Base-by-base conservation (phyloP, 1,284 basidiomycete genomes). In the Boletus semigastroideus region DNA sequence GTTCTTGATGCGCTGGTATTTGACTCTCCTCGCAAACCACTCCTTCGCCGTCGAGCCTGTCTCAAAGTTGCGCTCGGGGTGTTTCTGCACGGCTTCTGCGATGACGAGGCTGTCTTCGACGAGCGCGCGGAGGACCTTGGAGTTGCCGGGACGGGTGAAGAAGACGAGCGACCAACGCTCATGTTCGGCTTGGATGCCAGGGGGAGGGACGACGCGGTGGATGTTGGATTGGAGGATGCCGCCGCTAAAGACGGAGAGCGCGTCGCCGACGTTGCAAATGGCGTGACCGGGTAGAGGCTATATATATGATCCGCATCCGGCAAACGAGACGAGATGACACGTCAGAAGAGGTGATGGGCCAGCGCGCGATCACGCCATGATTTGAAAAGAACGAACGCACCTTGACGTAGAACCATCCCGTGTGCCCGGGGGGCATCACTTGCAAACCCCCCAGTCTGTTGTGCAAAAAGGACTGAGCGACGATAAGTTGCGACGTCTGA, bases 391-490 rank as follows among this genome's bases (percentile, higher is more conserved):
- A 12, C 19, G 11, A 10, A 40, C 40, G 11, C 47, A 83, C 84
- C 72, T 78, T 78, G 53, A 88, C 74, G 55, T 87, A 89, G 58
- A 82, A 80, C 87, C 87, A 90, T 20, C 76, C 67, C n/a, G 80
- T 74, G 11, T 77, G 71, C 3, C 81, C 82, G 0, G 85, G 85
- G 1, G 78, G 77, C 38, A 87, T 73, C 1, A 89, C 85, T 59
- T 90, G 87, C 7, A 90, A 70, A 0, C 87, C 87, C 4, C 87
- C 87, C 0, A 90, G 76, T 14, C 78, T 78, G 64, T 88, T 88
- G 65, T 86, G 83, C 44, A 87, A 69, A 67, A 86, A 80, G 0
- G 83, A 80, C 78, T 83, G 56, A 11, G 25, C n/a, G 40, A 25
- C 3, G 25, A 25, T 25, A 7, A 25, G 25, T 6, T 4, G 7